Conservation (phyloP, 257 asterid genomes). For the Ilex aquifolium region DNA sequence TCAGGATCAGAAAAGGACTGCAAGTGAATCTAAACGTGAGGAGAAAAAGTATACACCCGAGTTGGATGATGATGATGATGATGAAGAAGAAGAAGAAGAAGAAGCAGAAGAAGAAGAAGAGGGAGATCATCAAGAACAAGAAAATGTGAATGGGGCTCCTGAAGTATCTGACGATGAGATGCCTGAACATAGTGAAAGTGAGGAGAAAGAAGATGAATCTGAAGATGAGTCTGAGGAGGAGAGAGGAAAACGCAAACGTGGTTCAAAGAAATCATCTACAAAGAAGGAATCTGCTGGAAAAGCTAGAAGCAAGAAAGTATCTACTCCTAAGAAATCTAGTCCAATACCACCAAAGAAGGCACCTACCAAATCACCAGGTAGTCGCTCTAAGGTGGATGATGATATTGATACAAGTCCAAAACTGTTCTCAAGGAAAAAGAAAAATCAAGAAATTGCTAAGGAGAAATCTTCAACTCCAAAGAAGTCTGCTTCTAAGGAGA, state of each 20-base stretch:
- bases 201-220: slow-evolving; percentile 45
- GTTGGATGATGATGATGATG: slow-evolving; percentile 56
- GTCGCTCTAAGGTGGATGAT: slow-evolving; percentile 32
- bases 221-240: slow-evolving; percentile 42
- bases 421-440: slow-evolving; percentile 51
- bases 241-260: slow-evolving; percentile 36
- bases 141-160: slow-evolving; percentile 42
- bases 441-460: slow-evolving; percentile 38
- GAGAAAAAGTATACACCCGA: slow-evolving; percentile 38
- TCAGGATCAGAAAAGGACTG: slow-evolving; percentile 49
- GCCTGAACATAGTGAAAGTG: slow-evolving; percentile 61
- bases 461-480: slow-evolving; percentile 52
- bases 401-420: slow-evolving; percentile 38
- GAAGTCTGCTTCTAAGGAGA: slow-evolving; percentile 48
- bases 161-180: slow-evolving; percentile 63
- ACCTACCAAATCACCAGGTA: slow-evolving; percentile 43
- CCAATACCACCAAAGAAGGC: slow-evolving; percentile 49
- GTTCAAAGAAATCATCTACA: slow-evolving; percentile 36
- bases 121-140: slow-evolving; percentile 27
- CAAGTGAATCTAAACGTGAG: slow-evolving; percentile 37
- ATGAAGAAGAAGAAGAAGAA: slow-evolving; percentile 45
- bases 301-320: slow-evolving; percentile 43
- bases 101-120: slow-evolving; percentile 41
- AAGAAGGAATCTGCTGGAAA: slow-evolving; percentile 47
- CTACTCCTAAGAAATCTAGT: slow-evolving; percentile 38